phyloP scores from a whole-genome alignment of 306 rosid species.

The Notholithocarpus densiflorus region DNA sequence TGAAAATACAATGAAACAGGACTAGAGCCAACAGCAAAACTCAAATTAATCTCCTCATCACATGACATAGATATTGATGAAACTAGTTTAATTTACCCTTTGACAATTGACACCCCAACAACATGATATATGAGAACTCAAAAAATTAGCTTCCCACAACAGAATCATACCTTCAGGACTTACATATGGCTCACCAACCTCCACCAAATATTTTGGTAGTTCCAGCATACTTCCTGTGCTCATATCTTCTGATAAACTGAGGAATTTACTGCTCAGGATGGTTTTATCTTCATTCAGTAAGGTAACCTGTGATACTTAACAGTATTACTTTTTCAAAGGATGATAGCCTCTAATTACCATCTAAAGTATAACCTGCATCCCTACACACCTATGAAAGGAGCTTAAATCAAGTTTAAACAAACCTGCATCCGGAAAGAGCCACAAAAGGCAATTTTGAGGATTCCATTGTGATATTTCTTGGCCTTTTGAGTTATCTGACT shows the following conservation, averaged over 20 bases:
- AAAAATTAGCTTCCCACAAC: background rate
- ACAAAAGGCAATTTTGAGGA: conserved; percentile 23
- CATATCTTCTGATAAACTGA: conserved; percentile 22
- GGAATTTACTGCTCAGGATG: conserved; percentile 22
- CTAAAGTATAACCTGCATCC: background rate
- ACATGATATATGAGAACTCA: background rate
- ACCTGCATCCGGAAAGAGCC: conserved; percentile 28
- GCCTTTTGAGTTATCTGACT: conserved; percentile 32
- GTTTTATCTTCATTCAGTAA: conserved; percentile 31
- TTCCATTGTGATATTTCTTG: conserved; percentile 30
- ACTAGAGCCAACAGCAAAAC: background rate
- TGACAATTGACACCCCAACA: background rate
- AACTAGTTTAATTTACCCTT: background rate
- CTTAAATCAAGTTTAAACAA: background rate
- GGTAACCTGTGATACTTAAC: conserved; percentile 19
- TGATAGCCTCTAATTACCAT: background rate
- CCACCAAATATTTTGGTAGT: conserved; percentile 31
- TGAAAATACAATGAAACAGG: background rate
- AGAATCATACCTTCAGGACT: conserved; percentile 22
- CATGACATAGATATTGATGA: background rate
- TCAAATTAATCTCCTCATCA: background rate
- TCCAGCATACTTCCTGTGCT: conserved; percentile 21
- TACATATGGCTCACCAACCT: conserved; percentile 17
- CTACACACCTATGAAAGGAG: background rate
- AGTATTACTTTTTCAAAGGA: background rate